Percentiles rank a stretch among this genome's conserved stretches.
Conservation (phyloP, 805 yeast genomes). For the Ogataea pini region DNA sequence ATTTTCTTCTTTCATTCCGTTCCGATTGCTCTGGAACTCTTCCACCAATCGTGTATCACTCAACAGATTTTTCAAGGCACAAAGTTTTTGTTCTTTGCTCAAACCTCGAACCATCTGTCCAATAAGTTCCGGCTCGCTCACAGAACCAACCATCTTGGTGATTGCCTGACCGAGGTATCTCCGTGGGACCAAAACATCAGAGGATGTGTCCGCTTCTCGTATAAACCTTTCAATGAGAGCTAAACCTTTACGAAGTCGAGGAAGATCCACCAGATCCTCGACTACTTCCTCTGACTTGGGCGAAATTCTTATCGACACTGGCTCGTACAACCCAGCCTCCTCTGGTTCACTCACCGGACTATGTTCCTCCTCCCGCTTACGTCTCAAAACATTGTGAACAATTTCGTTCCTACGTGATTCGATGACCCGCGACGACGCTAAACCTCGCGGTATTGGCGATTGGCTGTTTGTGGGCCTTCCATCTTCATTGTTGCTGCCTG, state of each 20-base stretch:
- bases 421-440: slow-evolving; percentile 9
- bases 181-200: slow-evolving; percentile 13
- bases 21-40: slow-evolving; percentile 11
- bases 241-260: slow-evolving; percentile 16
- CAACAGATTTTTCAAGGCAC: slow-evolving; percentile 21
- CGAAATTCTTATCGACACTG: background rate
- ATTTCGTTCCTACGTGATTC: slow-evolving; percentile 11
- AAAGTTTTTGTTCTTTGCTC: slow-evolving; percentile 19
- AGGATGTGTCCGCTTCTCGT: slow-evolving; percentile 16
- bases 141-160: slow-evolving; percentile 15
- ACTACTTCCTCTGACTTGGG: slow-evolving; percentile 7
- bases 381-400: background rate
- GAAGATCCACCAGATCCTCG: slow-evolving; percentile 8
- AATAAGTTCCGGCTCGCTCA: slow-evolving; percentile 13
- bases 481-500: background rate
- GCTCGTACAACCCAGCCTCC: background rate
- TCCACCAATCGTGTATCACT: slow-evolving; percentile 20
- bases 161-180: slow-evolving; percentile 20
- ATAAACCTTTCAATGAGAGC: slow-evolving; percentile 21
- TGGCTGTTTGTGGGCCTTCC: background rate
- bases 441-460: background rate
- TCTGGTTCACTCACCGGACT: background rate
- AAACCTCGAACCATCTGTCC: slow-evolving; percentile 12
- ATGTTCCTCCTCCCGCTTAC: too few species aligned
- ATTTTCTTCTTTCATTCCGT: background rate